These are phyloP conservation scores for Boletus speciosus DNA, from an alignment of 768 basidiomycete species.

Conservation along the genomic window DNA sequence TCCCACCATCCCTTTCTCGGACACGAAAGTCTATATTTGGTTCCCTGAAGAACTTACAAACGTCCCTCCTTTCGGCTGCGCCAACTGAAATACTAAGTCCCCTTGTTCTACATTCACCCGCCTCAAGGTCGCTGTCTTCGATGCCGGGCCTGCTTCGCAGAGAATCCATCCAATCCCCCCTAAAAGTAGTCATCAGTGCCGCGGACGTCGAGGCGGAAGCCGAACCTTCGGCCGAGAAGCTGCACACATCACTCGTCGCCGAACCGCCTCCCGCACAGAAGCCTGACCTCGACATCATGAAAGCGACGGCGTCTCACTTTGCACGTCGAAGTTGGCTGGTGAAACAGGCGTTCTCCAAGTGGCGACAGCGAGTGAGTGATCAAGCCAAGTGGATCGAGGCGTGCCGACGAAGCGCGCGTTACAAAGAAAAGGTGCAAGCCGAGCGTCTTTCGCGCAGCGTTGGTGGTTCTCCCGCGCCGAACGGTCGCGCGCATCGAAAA, in stretches of 20 bases:
- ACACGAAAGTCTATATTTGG: slow-evolving; percentile 20
- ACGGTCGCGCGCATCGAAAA: slow-evolving; percentile 22
- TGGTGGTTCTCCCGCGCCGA: slow-evolving; percentile 4
- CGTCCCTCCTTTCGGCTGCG: slow-evolving; percentile 15
- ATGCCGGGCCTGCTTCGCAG: slow-evolving; percentile 17
- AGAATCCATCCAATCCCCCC: slow-evolving; percentile 26
- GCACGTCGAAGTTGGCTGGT: slow-evolving; percentile 38
- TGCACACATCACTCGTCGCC: not conserved
- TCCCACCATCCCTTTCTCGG: slow-evolving; percentile 11
- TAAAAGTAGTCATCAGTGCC: slow-evolving; percentile 16
- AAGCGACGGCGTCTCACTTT: slow-evolving; percentile 43
- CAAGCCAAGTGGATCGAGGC: slow-evolving; percentile 61
- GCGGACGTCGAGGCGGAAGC: slow-evolving; percentile 8
- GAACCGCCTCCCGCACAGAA: slow-evolving; percentile 7
- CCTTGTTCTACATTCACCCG: slow-evolving; percentile 28
- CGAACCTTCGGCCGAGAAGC: slow-evolving; percentile 4
- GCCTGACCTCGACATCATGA: slow-evolving; percentile 27
- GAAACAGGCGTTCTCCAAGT: slow-evolving; percentile 40
- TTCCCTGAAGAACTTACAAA: slow-evolving; percentile 27
- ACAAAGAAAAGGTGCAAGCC: slow-evolving; percentile 48
- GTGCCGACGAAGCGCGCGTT: slow-evolving; percentile 54
- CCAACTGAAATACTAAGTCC: slow-evolving; percentile 32
- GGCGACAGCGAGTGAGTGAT: slow-evolving; percentile 45
- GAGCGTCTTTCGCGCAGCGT: slow-evolving; percentile 32
- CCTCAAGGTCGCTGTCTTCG: slow-evolving; percentile 14